phyloP scores from a whole-genome alignment of 441 rosid genomes.

The Adansonia gregorii region DNA sequence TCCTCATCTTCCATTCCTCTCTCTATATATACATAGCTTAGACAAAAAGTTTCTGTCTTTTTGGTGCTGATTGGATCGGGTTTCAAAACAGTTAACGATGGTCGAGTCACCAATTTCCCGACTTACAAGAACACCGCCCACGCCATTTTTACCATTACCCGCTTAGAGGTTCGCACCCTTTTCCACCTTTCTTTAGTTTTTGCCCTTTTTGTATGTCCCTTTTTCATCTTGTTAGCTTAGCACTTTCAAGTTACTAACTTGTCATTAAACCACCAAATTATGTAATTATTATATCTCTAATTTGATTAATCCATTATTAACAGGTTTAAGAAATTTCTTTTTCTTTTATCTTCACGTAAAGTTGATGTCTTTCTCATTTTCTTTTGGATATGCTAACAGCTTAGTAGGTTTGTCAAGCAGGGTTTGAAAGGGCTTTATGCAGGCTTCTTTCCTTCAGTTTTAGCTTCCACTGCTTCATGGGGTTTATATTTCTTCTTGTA shows the following conservation, averaged over 20 bases:
- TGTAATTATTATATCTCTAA: too few relatives aligned
- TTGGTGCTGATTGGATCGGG: conserved; percentile 18
- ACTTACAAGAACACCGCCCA: conserved; percentile 78
- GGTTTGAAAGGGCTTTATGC: conserved; percentile 90
- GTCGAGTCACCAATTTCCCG: conserved; percentile 64
- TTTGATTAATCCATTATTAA: too few relatives aligned
- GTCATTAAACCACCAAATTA: too few relatives aligned
- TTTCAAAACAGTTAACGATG: conserved; percentile 62
- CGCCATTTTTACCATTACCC: conserved; percentile 74
- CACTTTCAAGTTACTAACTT: too few relatives aligned
- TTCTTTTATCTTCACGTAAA: neutral
- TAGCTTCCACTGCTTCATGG: conserved; percentile 88
- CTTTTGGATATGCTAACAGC: neutral
- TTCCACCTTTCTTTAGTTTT: neutral
- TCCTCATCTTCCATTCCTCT: neutral
- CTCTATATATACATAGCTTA: neutral
- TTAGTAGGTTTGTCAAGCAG: conserved; percentile 35
- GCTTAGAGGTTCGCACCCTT: conserved; percentile 61
- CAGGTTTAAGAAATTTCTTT: neutral
- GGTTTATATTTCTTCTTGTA: conserved; percentile 90
- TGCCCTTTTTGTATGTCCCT: neutral
- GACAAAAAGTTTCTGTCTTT: neutral
- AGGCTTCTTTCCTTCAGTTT: conserved; percentile 85
- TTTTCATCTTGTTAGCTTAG: too few relatives aligned
- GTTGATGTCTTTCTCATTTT: neutral